These are phyloP conservation scores for Coemansia biformis DNA, from an alignment of 192 early-diverging fungal genomes.

Conservation along the genomic window DNA sequence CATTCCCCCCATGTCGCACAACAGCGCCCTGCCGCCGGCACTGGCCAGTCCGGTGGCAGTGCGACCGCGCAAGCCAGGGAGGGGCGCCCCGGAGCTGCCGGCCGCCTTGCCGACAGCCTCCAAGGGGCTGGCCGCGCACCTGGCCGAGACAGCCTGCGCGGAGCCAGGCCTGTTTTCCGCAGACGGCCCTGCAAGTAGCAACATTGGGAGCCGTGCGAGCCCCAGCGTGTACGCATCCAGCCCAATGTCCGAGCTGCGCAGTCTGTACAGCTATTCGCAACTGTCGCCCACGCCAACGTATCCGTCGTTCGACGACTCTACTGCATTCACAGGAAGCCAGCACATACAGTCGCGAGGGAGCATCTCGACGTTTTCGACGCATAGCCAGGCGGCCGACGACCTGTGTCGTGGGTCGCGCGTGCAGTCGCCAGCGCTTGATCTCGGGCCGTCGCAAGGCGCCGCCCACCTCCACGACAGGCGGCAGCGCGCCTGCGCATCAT, in stretches of 20 bases:
- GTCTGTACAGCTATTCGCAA: slow-evolving; percentile 1
- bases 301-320: background rate
- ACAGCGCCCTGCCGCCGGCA: background rate
- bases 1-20: background rate
- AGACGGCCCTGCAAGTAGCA: background rate
- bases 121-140: background rate
- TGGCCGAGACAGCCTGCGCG: background rate
- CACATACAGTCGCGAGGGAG: slow-evolving; percentile 4
- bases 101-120: background rate
- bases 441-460: no score
- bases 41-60: background rate
- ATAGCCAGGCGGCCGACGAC: slow-evolving; percentile 7
- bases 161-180: slow-evolving; percentile 1
- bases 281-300: slow-evolving; percentile 3
- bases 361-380: slow-evolving; percentile 11
- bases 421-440: no score
- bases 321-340: background rate
- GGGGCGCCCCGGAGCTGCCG: background rate
- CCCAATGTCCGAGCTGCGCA: background rate
- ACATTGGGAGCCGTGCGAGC: slow-evolving; percentile 3
- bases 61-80: slow-evolving; percentile 3
- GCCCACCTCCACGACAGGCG: no score
- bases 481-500: no score
- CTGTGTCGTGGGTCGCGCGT: no score
- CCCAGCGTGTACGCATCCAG: slow-evolving; percentile 2